phyloP scores from a whole-genome alignment of 2,329 filamentous ascomycete species.

The Karstenula rhodostoma region DNA sequence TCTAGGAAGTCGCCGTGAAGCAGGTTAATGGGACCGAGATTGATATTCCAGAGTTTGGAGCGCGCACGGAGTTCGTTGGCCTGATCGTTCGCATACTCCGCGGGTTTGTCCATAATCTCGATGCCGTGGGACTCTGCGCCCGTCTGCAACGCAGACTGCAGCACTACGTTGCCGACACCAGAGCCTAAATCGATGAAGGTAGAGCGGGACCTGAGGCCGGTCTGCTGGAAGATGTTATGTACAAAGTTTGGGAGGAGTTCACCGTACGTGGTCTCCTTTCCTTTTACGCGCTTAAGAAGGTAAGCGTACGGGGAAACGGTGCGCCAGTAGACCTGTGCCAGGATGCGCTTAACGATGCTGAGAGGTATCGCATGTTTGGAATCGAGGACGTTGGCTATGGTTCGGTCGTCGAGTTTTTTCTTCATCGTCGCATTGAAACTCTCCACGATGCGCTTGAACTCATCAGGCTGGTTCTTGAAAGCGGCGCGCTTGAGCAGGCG shows the following conservation, averaged over 20 bases:
- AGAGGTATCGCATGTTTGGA: constrained; percentile 73
- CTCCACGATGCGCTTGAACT: constrained; percentile 76
- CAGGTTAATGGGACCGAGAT: constrained; percentile 79
- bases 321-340: constrained; percentile 88
- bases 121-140: constrained; percentile 96
- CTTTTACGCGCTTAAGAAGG: constrained; percentile 76
- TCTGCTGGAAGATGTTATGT: constrained; percentile 80
- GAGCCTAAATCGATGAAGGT: constrained; percentile 95
- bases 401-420: constrained; percentile 72
- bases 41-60: constrained; percentile 87
- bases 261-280: constrained; percentile 87
- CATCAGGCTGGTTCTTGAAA: constrained; percentile 69
- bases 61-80: constrained; percentile 83
- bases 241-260: constrained; percentile 88
- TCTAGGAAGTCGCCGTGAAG: constrained; percentile 85
- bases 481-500: constrained; percentile 79
- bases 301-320: constrained; percentile 91
- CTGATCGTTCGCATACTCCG: constrained; percentile 81
- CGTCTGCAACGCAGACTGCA: constrained; percentile 91
- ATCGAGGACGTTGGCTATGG: constrained; percentile 76
- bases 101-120: constrained; percentile 93
- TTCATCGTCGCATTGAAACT: constrained; percentile 80
- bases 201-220: constrained; percentile 79
- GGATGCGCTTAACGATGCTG: constrained; percentile 74
- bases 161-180: constrained; percentile 92